A percentile compares a stretch with the other conserved stretches of the same genome.
phyloP scores from a whole-genome alignment of 176 grass and related monocot genomes.

The Eragrostis nindensis region DNA sequence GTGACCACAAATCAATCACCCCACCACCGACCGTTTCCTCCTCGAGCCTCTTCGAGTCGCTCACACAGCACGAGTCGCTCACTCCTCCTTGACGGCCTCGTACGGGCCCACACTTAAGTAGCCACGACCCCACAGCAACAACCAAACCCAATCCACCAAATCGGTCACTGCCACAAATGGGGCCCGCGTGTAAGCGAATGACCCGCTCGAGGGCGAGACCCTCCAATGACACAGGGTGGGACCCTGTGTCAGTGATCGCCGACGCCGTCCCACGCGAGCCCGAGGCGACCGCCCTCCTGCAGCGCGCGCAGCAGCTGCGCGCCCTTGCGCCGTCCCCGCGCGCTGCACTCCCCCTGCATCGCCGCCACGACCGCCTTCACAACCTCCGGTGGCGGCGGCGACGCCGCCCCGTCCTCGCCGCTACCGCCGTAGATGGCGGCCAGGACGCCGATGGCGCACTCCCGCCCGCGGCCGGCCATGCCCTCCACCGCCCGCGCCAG shows the following conservation, averaged over 20 bases:
- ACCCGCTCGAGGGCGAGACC: not conserved
- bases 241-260: constrained; percentile 43
- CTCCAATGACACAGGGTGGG: not conserved
- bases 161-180: not conserved
- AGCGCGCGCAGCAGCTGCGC: constrained; percentile 79
- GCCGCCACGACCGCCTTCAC: constrained; percentile 77
- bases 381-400: constrained; percentile 66
- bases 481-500: constrained; percentile 66
- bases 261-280: constrained; percentile 82
- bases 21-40: constrained; percentile 28
- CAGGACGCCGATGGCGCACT: constrained; percentile 89
- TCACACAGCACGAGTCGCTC: constrained; percentile 16
- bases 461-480: constrained; percentile 66
- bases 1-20: constrained; percentile 33
- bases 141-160: not conserved
- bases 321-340: constrained; percentile 76
- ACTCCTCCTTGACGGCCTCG: constrained; percentile 12
- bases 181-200: not conserved
- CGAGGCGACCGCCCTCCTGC: constrained; percentile 76
- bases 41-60: not conserved
- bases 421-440: constrained; percentile 67
- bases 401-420: not conserved
- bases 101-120: constrained; percentile 2
- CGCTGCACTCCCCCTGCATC: constrained; percentile 93
- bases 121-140: not conserved